These are phyloP conservation scores for Haematococcus lacustris DNA, from an alignment of 139 green algal species.

Conservation along the genomic window DNA sequence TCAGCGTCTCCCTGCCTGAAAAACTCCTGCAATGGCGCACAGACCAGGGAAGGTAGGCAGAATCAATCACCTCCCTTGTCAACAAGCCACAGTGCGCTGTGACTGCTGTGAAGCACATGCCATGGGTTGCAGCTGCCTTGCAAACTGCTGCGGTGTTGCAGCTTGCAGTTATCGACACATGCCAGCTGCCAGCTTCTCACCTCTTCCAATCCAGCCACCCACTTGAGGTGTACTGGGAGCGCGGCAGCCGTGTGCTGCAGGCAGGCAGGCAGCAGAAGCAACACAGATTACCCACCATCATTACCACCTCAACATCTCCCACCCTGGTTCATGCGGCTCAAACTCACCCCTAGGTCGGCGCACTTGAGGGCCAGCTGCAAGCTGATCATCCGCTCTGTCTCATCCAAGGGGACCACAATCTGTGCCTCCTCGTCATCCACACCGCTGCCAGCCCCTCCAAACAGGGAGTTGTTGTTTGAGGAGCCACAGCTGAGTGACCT, in stretches of 20 bases:
- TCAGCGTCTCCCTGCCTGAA: conserved; percentile 49
- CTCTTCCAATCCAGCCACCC: conserved; percentile 46
- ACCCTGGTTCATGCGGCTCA: no score
- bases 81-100: no score
- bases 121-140: conserved; percentile 44
- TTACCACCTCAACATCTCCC: no score
- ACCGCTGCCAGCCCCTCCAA: no score
- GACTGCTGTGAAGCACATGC: conserved; percentile 42
- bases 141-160: conserved; percentile 46
- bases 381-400: conserved; percentile 31
- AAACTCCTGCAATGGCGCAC: no score
- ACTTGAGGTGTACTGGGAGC: conserved; percentile 36
- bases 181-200: conserved; percentile 29
- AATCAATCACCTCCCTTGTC: no score
- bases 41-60: no score
- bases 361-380: conserved; percentile 50
- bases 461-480: no score
- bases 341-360: conserved; percentile 42
- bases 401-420: conserved; percentile 33
- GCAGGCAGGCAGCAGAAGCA: no score
- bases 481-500: no score
- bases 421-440: no score
- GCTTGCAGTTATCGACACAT: conserved; percentile 31
- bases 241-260: conserved; percentile 32
- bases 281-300: no score